These are phyloP conservation scores for Cutaneotrichosporon spelunceum DNA, from an alignment of 1,284 basidiomycete genomes.

Conservation along the genomic window DNA sequence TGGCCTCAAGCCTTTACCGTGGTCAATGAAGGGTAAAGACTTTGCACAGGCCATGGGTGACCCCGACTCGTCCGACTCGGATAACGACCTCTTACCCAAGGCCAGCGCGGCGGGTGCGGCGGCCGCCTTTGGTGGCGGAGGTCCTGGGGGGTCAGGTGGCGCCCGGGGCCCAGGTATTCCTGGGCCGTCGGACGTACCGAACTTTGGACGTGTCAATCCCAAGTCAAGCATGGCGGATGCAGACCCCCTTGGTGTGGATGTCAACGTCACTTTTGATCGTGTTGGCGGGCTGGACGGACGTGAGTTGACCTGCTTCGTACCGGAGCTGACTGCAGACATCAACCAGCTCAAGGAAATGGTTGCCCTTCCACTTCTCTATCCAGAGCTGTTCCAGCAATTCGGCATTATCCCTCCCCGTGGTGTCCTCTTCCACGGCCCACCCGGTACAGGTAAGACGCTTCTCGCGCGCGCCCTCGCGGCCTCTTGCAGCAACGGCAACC, in stretches of 20 bases:
- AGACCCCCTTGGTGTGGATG: conserved; percentile 91
- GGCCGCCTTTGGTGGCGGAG: neutral
- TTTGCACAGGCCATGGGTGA: conserved; percentile 46
- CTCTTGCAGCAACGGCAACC: conserved; percentile 83
- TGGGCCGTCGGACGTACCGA: conserved; percentile 55
- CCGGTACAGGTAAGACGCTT: conserved; percentile 84
- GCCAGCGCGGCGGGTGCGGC: conserved; percentile 6
- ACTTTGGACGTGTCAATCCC: conserved; percentile 50
- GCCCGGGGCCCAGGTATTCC: conserved; percentile 63
- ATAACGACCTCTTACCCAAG: conserved; percentile 11
- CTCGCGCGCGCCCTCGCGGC: conserved; percentile 91
- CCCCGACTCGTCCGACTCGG: conserved; percentile 46
- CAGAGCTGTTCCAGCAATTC: conserved; percentile 95
- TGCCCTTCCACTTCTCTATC: conserved; percentile 88
- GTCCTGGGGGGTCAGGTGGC: conserved; percentile 5
- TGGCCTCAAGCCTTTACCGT: conserved; percentile 30
- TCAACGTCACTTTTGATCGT: conserved; percentile 91
- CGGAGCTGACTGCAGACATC: conserved; percentile 62
- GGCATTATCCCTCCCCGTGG: conserved; percentile 92
- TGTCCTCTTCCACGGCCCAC: conserved; percentile 94
- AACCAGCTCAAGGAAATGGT: conserved; percentile 99
- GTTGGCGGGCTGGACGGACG: conserved; percentile 93
- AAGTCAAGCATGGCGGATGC: conserved; percentile 81
- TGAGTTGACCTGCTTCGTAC: conserved; percentile 1
- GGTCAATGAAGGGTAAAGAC: conserved; percentile 35